phyloP scores from a whole-genome alignment of 2,329 filamentous ascomycete genomes.

The Sordariomycetes sp. region DNA sequence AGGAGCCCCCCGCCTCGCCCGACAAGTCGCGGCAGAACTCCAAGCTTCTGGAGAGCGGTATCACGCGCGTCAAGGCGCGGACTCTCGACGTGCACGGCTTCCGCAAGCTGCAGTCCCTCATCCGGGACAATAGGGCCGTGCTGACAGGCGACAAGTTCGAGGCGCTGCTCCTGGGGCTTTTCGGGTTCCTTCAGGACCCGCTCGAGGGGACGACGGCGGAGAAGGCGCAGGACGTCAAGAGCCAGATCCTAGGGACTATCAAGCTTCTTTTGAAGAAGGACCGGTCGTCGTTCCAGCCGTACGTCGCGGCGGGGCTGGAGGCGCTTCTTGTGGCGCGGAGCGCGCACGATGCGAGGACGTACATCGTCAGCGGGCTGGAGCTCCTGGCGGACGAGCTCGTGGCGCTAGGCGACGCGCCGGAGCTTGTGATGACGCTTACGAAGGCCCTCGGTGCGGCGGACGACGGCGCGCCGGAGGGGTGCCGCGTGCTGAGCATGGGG shows the following conservation, averaged over 20 bases:
- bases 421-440: slow-evolving; percentile 42
- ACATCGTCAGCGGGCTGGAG: slow-evolving; percentile 64
- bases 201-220: slow-evolving; percentile 39
- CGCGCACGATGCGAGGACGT: slow-evolving; percentile 53
- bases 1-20: slow-evolving; percentile 17
- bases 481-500: slow-evolving; percentile 46
- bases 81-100: slow-evolving; percentile 73
- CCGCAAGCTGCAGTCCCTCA: slow-evolving; percentile 61
- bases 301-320: slow-evolving; percentile 54
- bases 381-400: slow-evolving; percentile 61
- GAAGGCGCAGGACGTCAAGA: slow-evolving; percentile 59
- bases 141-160: slow-evolving; percentile 58
- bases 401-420: slow-evolving; percentile 46
- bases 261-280: slow-evolving; percentile 59
- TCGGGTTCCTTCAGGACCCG: slow-evolving; percentile 57
- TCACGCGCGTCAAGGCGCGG: slow-evolving; percentile 56
- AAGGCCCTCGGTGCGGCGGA: slow-evolving; percentile 29
- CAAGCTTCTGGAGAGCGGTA: slow-evolving; percentile 59
- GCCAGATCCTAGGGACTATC: slow-evolving; percentile 61
- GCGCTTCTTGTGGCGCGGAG: slow-evolving; percentile 52
- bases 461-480: slow-evolving; percentile 27
- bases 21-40: slow-evolving; percentile 44
- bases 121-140: slow-evolving; percentile 51
- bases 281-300: slow-evolving; percentile 50
- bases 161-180: slow-evolving; percentile 51